These are phyloP conservation scores for Colletotrichum liriopes DNA, from an alignment of 2,329 filamentous ascomycete species.

Conservation along the genomic window DNA sequence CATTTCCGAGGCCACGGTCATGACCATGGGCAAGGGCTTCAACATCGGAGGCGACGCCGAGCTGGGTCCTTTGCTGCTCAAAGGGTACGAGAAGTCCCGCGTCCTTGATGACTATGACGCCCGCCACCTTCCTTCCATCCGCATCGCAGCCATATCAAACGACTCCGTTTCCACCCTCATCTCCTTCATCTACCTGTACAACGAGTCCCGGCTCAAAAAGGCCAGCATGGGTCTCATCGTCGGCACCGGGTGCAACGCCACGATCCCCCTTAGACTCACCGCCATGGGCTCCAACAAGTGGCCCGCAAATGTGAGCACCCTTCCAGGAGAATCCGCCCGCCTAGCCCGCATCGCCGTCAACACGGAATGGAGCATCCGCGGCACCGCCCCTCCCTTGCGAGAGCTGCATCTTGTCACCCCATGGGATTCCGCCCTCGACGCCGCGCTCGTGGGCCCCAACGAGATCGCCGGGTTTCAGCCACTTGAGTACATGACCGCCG, in stretches of 20 bases:
- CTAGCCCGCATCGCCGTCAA: conserved; percentile 83
- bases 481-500: conserved; percentile 88
- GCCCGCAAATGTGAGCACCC: conserved; percentile 63
- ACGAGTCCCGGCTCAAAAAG: conserved; percentile 72
- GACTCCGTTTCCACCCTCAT: conserved; percentile 86
- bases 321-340: conserved; percentile 61
- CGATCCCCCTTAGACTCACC: conserved; percentile 78
- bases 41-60: conserved; percentile 73
- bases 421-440: conserved; percentile 80
- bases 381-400: conserved; percentile 77
- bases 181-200: conserved; percentile 81
- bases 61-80: conserved; percentile 71
- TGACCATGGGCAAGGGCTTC: conserved; percentile 81
- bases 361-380: conserved; percentile 88
- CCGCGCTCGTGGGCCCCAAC: conserved; percentile 75
- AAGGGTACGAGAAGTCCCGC: conserved; percentile 71
- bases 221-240: conserved; percentile 87
- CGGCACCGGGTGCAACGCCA: conserved; percentile 86
- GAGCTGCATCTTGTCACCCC: conserved; percentile 75
- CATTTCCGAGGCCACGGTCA: conserved; percentile 74
- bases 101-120: conserved; percentile 18
- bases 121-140: conserved; percentile 72
- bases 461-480: conserved; percentile 84
- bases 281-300: conserved; percentile 76
- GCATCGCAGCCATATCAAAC: conserved; percentile 84